Evolutionary conservation across 1,284 basidiomycete genomes (phyloP), one percentile per base, ranked within the genome.

Genomic region (Fomitopsis pinicola): DNA sequence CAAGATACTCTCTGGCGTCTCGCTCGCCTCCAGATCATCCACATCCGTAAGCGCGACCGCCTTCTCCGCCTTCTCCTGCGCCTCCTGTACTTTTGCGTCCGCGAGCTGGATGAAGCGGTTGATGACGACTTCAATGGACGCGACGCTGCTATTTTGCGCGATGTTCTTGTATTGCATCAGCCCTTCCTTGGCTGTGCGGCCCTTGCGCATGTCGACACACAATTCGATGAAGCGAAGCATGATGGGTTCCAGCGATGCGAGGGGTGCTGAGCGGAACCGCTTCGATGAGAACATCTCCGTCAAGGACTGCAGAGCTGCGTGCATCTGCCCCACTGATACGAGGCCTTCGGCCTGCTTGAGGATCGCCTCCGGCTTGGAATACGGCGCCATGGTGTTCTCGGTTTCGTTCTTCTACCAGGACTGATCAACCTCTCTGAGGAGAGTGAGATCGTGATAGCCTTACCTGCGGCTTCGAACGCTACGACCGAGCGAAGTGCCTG

Each of bases 151-250:
- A 73, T 97, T 97, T 73, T 98, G 96, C 0, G 93, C 93, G 65
- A 96, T 94, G 74, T 97, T 97, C 81, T 96, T 97, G 85, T 91
- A 98, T 74, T 95, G 92, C 88, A 95, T 93, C 54, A 99, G 85
- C 36, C 95, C 97, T 71, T 97, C 95, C 75, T 97, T 97, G 22
- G 95, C 97, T 36, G 92, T 91, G 38, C 94, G 84, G 3, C 95
- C 95, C 75, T 97, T 96, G 67, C 95, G 89, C 81, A 98, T 89
- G 62, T 95, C 91, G 63, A 99, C 95, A 73, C 95, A 99, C 63
- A 99, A 91, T 73, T 98, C 95, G 79, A 98, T 85, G 74, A 92
- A 94, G 56, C 93, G 89, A 66, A 95, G 78, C 84, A 98, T 92
- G 77, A 99, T 98, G 63, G 97, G 97, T 76, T 99, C 97, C 59